Conservation (phyloP, 2,329 filamentous ascomycete genomes). For the Alternaria arborescens region DNA sequence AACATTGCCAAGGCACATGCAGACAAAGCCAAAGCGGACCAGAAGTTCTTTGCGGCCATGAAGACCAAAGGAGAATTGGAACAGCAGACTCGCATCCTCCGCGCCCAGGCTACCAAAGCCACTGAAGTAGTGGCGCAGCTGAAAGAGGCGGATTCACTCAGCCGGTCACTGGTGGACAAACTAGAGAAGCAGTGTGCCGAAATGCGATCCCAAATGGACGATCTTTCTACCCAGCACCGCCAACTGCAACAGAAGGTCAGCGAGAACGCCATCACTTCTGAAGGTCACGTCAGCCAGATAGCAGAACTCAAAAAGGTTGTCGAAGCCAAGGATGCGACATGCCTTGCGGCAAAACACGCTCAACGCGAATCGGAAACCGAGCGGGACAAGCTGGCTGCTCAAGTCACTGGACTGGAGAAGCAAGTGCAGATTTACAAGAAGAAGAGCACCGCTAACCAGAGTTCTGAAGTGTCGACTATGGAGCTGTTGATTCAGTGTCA, state of each 20-base stretch:
- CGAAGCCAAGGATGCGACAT: slow-evolving; percentile 76
- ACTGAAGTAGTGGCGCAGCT: slow-evolving; percentile 92
- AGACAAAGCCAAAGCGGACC: slow-evolving; percentile 95
- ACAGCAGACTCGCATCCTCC: slow-evolving; percentile 78
- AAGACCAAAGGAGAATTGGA: slow-evolving; percentile 90
- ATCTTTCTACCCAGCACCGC: slow-evolving; percentile 75
- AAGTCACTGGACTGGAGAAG: slow-evolving; percentile 80
- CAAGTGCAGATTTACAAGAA: slow-evolving; percentile 86
- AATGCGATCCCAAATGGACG: slow-evolving; percentile 78
- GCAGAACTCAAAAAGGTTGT: slow-evolving; percentile 77
- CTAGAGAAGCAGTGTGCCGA: slow-evolving; percentile 92
- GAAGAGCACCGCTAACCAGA: slow-evolving; percentile 81
- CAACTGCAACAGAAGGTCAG: slow-evolving; percentile 74
- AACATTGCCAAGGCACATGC: slow-evolving; percentile 76
- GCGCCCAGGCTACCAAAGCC: slow-evolving; percentile 85
- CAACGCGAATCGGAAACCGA: slow-evolving; percentile 72
- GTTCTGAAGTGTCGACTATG: slow-evolving; percentile 83
- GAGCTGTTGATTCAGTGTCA: slow-evolving; percentile 84
- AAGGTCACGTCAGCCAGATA: slow-evolving; percentile 78
- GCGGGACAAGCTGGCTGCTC: slow-evolving; percentile 78
- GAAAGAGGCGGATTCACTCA: slow-evolving; percentile 86
- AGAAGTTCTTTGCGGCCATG: slow-evolving; percentile 96
- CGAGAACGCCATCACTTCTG: slow-evolving; percentile 74
- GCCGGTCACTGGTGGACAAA: slow-evolving; percentile 78
- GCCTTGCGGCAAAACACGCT: slow-evolving; percentile 69